Base-by-base conservation (phyloP, 495 filamentous ascomycete genomes). In the Aspergillus conjunctus region DNA sequence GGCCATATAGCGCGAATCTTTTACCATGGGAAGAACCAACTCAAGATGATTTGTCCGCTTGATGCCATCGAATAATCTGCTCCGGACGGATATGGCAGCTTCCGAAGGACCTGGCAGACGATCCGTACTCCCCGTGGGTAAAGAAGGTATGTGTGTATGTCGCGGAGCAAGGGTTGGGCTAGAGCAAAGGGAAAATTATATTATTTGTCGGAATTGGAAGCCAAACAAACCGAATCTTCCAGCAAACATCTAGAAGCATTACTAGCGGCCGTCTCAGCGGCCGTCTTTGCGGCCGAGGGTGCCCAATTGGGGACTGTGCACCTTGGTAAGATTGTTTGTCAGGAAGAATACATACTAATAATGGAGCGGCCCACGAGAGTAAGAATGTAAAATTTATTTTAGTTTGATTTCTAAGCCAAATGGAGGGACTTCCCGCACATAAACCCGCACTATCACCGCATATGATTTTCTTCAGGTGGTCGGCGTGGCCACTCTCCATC, bases 191-290 rank as follows among this genome's bases (percentile, higher is more conserved):
- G 26, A 26, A 26, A 26, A 26, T 26, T 26, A 26, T 2, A 26
- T 26, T 26, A 26, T 5, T 26, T 5, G 26, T 26, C 54, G 54
- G 63, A 63, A 62, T 26, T 56, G 54, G 63, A 63, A 62, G 55
- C 56, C 59, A 57, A 48, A 11, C n/a, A 21, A 14, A 59, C 56
- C 17, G 56, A 68, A 55, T 57, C 56, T 72, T 71, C 71, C 68
- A 69, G 63, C 67, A 61, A 70, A 65, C 65, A 66, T 69, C 68
- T 69, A 67, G 66, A 72, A 72, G 59, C 63, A 70, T 61, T 33
- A 51, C 18, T 48, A 50, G 20, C 20, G 37, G 54, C 34, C 34
- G 26, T 26, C 26, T 5, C 33, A 50, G 20, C 20, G 37, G 54
- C 34, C 34, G 26, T 26, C 26, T 5, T 50, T 43, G n/a, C 20